Evolutionary conservation across 1,139 yeast species (phyloP), one percentile per base, ranked within the genome.

Genomic region (Nematodospora anomalae): DNA sequence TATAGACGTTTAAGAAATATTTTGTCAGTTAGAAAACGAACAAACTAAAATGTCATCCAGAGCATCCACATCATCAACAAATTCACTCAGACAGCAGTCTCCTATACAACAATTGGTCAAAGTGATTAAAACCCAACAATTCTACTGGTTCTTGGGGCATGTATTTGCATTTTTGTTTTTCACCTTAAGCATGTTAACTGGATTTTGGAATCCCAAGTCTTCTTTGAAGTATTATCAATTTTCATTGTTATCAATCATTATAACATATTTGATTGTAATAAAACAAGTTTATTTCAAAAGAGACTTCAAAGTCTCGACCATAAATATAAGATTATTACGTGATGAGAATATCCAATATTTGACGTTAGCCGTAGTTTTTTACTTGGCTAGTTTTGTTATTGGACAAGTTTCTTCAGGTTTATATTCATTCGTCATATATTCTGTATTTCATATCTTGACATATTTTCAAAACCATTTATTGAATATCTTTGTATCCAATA

Each of bases 291-390:
- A 71, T 41, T 55, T 64, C 51, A 62, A 60, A 43, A 36, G 51
- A 1, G 51, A 47, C 16, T 36, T 63, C 16, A 30, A 32, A 9
- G 18, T 26, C 4, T 21, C 34, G 10, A 16, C 26, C 2, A 38
- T 62, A 11, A 43, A 40, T 9, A 22, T 26, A 10, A 41, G 44
- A 36, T 40, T 50, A 26, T 27, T 68, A 15, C 54, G 60, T 28
- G 80, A 76, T 52, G 80, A 75, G 43, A 76, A 76, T 43, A 64
- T 72, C 24, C 80, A 75, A 44, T 76, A 76, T 49, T 58, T 75
- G 38, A 31, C 55, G 13, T 58, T 76, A 45, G 77, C 80, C 0
- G 41, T 60, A 6, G 52, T 64, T 13, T 62, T 74, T 25, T 66
- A 57, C 36, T 35, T 55, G 21, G 47, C 62, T 10, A 60, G 69